Conservation (phyloP, 2,329 filamentous ascomycete genomes). For the Cephalotrichum gorgonifer region DNA sequence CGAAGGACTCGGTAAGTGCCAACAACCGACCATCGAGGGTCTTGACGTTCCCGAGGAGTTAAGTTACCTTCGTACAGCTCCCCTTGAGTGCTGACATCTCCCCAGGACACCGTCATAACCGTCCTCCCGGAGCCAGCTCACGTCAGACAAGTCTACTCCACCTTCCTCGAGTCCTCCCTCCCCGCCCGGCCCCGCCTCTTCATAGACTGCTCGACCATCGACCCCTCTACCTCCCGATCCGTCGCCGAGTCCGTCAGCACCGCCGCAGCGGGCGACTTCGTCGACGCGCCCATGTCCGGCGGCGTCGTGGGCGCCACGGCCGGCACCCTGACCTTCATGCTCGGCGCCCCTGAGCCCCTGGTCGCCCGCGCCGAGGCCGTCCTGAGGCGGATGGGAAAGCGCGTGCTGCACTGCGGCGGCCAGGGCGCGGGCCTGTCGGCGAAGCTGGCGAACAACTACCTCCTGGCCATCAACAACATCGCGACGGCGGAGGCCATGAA, state of each 20-base stretch:
- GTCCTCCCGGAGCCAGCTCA: slow-evolving; percentile 84
- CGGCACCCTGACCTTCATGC: slow-evolving; percentile 91
- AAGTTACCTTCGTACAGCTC: too few species aligned
- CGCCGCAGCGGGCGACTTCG: slow-evolving; percentile 62
- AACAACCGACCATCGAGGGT: too few species aligned
- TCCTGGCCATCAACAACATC: slow-evolving; percentile 87
- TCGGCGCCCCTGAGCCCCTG: slow-evolving; percentile 53
- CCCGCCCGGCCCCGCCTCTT: slow-evolving; percentile 61
- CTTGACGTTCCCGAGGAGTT: neutral
- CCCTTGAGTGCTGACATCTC: slow-evolving; percentile 9
- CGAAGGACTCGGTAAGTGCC: slow-evolving; percentile 39
- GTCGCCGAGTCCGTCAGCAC: slow-evolving; percentile 60
- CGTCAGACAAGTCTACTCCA: slow-evolving; percentile 70
- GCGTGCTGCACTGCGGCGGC: slow-evolving; percentile 73
- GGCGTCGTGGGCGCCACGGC: slow-evolving; percentile 85
- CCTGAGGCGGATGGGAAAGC: slow-evolving; percentile 74
- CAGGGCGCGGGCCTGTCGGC: slow-evolving; percentile 81
- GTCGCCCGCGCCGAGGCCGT: slow-evolving; percentile 57
- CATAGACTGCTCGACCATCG: slow-evolving; percentile 95
- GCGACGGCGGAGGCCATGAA: slow-evolving; percentile 58
- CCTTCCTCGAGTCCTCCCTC: slow-evolving; percentile 53
- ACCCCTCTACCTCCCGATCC: slow-evolving; percentile 70
- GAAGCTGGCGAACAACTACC: slow-evolving; percentile 96
- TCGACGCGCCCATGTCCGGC: slow-evolving; percentile 95
- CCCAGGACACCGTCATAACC: slow-evolving; percentile 74